Base-by-base conservation (phyloP, 495 filamentous ascomycete species). In the Aspergillus steynii region DNA sequence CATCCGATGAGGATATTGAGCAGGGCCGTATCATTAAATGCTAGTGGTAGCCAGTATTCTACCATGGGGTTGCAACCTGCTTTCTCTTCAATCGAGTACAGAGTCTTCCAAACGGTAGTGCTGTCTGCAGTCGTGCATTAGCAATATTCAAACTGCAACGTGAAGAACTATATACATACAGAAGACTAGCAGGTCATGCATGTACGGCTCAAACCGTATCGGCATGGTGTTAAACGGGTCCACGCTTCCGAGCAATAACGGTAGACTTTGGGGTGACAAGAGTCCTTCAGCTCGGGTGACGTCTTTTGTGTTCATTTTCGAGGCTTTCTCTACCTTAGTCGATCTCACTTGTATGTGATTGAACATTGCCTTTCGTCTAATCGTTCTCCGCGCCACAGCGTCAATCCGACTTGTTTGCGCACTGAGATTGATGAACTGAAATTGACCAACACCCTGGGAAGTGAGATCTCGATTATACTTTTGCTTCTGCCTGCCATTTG, bases 191-290 rank as follows among this genome's bases (percentile, higher is more conserved):
- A 29, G 26, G 28, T 48, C 55, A n/a, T 56, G 45, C 55, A 56
- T 56, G 20, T 56, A 56, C 4, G 55, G 55, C 42, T 56, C 55
- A n/a, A 56, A 0, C 2, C 4, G 10, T 10, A 56, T 56, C 2
- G 55, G 55, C 26, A 56, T 26, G 10, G 55, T 56, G 10, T 56
- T 45, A 20, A 56, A 56, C 10, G 55, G 55, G 49, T 56, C 55
- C 45, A n/a, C 28, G 9, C 1, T 42, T 6, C 37, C n/a, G 0
- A 28, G 37, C 37, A 12, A 42, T 42, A 15, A 42, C 14, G 7
- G 37, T 10, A 15, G 4, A 10, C 3, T 8, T 2, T 14, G 37
- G 1, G 10, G 9, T 1, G 14, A 14, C 1, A 42, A 15, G 1
- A 12, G 10, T 14, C 1, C 37, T 42, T 42, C 37, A 12, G 14